Base-by-base conservation (phyloP, 2,329 filamentous ascomycete species). In the Microcyclospora pomicola region DNA sequence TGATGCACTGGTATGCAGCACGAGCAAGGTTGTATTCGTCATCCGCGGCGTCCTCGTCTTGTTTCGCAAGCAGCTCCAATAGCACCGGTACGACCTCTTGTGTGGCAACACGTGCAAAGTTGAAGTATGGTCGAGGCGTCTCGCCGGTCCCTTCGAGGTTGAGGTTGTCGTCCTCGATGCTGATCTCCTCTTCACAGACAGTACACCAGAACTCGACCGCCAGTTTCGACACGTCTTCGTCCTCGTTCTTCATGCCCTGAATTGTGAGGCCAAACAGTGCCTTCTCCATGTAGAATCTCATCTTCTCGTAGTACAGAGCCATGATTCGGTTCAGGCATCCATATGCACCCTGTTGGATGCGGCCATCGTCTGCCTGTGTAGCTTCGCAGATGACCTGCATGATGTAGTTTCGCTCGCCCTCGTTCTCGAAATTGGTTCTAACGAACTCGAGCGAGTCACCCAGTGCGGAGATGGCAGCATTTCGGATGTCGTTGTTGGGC, bases 271-370 rank as follows among this genome's bases (percentile, higher is more conserved):
- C 91, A 54, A 98, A 98, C 32, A 98, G 73, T 28, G 91, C 91
- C 75, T 96, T 96, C 72, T 98, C 91, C 91, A 98, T 98, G 69
- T 98, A 98, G 66, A 95, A 98, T 55, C 87, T 81, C 91, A 98
- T 98, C 68, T 95, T 92, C 56, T 98, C 91, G 62, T 98, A 98
- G 72, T 98, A 98, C 46, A 95, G 75, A 43, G 75, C 83, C 91
- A 98, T 98, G 63, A 98, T 96, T 55, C 91, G 79, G 73, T 98
- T 98, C 50, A 98, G 68, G 62, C 91, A 96, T 53, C 91, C 91
- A 60, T 95, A 98, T 32, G 91, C 84, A 44, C 86, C 87, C 60
- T 94, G 85, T 64, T 96, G 87, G 61, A 98, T 92, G 58, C 86
- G 77, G 42, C 74, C 75, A 62, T 98, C 91, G 1, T 82, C 72